Evolutionary conservation across 1,284 basidiomycete genomes (phyloP).

Genomic region (Mycena sp.): DNA sequence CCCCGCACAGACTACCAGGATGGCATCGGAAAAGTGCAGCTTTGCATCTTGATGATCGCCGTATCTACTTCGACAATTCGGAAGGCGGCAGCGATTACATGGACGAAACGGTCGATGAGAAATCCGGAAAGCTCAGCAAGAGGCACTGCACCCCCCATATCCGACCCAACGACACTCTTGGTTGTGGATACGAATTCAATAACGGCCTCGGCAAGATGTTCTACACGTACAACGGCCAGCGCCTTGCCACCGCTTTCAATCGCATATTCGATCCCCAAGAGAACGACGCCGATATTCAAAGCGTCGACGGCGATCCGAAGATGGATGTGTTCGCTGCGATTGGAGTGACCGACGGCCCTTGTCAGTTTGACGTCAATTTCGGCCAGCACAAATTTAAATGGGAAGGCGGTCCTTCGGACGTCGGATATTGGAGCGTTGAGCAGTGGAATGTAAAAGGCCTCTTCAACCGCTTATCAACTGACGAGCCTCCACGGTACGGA

Average conservation of each 20-base stretch:
- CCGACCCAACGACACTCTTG: constrained; percentile 57
- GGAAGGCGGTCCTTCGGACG: constrained; percentile 39
- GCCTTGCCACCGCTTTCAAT: constrained; percentile 64
- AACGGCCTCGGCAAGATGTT: constrained; percentile 58
- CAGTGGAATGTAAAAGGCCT: constrained; percentile 20
- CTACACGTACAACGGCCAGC: constrained; percentile 73
- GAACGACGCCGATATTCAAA: background rate
- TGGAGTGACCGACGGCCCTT: constrained; percentile 61
- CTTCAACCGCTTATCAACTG: constrained; percentile 11
- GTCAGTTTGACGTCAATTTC: constrained; percentile 71
- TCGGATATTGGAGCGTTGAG: background rate
- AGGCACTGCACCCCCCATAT: background rate
- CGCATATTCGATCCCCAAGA: constrained; percentile 59
- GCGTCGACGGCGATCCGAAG: background rate
- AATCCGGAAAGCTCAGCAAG: constrained; percentile 16
- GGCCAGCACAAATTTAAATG: constrained; percentile 66
- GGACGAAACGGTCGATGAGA: constrained; percentile 29
- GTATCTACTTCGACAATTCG: constrained; percentile 76
- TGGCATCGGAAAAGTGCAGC: constrained; percentile 75
- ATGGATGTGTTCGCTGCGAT: constrained; percentile 71
- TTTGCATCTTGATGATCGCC: constrained; percentile 74
- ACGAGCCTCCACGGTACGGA: constrained; percentile 23
- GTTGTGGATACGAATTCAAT: constrained; percentile 69
- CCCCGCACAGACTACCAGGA: constrained; percentile 71
- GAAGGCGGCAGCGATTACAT: constrained; percentile 68